These are phyloP conservation scores for Aspergillus sp. DNA, from an alignment of 2,329 filamentous ascomycete genomes.

Conservation along the genomic window DNA sequence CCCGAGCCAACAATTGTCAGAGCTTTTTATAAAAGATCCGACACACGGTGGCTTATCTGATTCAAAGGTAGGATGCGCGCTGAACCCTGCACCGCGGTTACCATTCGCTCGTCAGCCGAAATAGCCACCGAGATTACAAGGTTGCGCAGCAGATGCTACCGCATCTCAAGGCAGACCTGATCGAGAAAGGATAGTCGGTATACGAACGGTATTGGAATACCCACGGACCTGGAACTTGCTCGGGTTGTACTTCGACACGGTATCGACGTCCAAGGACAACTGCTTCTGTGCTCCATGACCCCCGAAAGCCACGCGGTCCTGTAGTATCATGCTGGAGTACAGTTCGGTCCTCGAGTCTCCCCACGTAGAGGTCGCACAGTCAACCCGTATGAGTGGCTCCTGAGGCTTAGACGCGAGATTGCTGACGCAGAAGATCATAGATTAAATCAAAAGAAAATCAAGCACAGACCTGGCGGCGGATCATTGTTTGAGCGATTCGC, in stretches of 20 bases:
- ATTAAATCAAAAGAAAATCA: neutral
- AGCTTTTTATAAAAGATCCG: neutral
- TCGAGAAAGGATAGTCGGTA: neutral
- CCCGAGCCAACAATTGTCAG: neutral
- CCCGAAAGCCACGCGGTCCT: conserved; percentile 2
- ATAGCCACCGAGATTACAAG: neutral
- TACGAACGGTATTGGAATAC: neutral
- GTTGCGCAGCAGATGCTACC: neutral
- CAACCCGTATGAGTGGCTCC: neutral
- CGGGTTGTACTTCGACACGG: neutral
- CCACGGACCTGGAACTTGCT: neutral
- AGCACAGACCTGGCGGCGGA: neutral
- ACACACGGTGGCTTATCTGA: neutral
- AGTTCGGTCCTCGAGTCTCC: neutral
- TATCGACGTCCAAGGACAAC: neutral
- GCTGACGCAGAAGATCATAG: neutral
- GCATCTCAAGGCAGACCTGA: neutral
- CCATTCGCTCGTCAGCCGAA: neutral
- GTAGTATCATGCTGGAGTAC: neutral
- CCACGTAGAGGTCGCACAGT: neutral
- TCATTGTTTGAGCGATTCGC: neutral
- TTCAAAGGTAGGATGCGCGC: neutral
- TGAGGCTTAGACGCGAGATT: neutral
- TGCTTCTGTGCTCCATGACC: neutral
- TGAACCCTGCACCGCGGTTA: neutral